Evolutionary conservation across 2,329 filamentous ascomycete genomes (phyloP).

Genomic region (Epichloe baconii): DNA sequence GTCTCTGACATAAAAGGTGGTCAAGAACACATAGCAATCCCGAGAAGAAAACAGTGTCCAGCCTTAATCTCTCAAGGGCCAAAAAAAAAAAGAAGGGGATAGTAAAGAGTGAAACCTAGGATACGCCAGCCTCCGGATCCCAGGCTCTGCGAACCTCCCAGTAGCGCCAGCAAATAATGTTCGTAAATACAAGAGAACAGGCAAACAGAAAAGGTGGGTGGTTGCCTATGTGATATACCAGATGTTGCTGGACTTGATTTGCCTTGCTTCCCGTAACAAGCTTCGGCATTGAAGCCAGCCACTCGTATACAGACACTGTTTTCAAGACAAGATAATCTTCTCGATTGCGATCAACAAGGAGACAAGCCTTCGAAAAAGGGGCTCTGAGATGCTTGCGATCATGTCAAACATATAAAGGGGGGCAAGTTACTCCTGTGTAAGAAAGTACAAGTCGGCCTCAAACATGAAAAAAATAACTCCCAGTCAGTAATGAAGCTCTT

Average conservation of each 20-base stretch:
- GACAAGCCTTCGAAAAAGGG: not conserved
- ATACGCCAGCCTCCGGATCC: conserved; percentile 2
- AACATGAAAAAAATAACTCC: conserved; percentile 1
- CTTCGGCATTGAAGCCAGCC: not conserved
- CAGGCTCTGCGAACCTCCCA: not conserved
- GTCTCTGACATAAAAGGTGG: not conserved
- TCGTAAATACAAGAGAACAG: not conserved
- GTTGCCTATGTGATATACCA: not conserved
- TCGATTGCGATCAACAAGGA: not conserved
- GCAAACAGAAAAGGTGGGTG: not conserved
- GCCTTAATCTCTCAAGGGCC: not conserved
- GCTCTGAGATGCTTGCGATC: not conserved
- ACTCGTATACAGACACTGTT: not conserved
- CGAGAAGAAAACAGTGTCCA: conserved; percentile 2
- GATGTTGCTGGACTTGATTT: not conserved
- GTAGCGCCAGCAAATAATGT: conserved; percentile 3
- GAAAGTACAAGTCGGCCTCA: conserved; percentile 1
- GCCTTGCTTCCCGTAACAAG: not conserved
- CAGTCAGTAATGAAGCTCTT: conserved; percentile 1
- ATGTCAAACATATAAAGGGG: not conserved
- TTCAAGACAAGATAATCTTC: not conserved
- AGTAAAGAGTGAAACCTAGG: conserved; percentile 3
- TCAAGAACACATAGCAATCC: not conserved
- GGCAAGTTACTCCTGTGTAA: not conserved
- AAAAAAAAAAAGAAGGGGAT: conserved; percentile 5